A percentile compares a stretch with the other conserved stretches of the same genome.
Conservation (phyloP, 805 yeast genomes). For the Teunomyces tritomae region DNA sequence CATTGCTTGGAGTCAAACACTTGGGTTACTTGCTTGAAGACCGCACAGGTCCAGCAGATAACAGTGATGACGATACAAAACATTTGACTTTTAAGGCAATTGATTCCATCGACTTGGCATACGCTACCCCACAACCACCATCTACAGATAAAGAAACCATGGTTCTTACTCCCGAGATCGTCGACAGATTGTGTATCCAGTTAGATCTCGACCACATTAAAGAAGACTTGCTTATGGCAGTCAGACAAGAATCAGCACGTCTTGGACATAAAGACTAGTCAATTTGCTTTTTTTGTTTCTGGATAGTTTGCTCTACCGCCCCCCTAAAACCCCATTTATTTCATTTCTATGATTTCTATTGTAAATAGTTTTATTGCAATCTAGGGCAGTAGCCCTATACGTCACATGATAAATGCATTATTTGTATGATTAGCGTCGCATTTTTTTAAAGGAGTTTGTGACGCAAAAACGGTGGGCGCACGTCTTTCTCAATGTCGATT, state of each 20-base stretch:
- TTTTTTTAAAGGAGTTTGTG: too few relatives aligned
- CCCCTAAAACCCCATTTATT: not conserved
- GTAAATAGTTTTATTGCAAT: not conserved
- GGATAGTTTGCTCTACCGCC: too few relatives aligned
- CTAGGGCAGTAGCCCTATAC: not conserved
- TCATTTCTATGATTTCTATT: not conserved
- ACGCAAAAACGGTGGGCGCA: not conserved
- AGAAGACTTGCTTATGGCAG: conserved; percentile 48
- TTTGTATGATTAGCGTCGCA: too few relatives aligned
- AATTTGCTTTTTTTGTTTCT: too few relatives aligned
- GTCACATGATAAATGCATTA: not conserved
- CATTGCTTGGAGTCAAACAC: conserved; percentile 71
- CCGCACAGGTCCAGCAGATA: conserved; percentile 12
- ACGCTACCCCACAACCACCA: not conserved
- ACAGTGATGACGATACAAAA: conserved; percentile 7
- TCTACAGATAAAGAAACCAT: not conserved
- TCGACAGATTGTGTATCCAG: conserved; percentile 43
- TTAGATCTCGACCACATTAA: conserved; percentile 46
- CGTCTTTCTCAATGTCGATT: not conserved
- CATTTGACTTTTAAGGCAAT: conserved; percentile 14
- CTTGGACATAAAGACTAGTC: not conserved
- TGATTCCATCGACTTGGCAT: conserved; percentile 15
- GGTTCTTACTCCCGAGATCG: conserved; percentile 17
- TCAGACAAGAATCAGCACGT: conserved; percentile 47
- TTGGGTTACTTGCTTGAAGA: conserved; percentile 51